phyloP scores from a whole-genome alignment of 2,329 filamentous ascomycete species.

The Aspergillus pseudoterreus region DNA sequence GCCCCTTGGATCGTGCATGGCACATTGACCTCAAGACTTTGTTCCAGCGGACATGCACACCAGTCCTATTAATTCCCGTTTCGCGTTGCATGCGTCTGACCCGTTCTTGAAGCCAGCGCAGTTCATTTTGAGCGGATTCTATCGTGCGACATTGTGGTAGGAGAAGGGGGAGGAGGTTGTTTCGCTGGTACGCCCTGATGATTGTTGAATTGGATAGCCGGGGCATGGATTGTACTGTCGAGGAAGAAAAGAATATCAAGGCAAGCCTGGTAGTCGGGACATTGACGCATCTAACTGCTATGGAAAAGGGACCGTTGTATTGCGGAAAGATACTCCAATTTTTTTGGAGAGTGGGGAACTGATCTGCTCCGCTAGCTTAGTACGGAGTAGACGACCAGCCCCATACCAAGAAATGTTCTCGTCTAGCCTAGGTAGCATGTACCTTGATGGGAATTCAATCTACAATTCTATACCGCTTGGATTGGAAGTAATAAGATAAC shows the following conservation, averaged over 20 bases:
- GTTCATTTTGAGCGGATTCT: constrained; percentile 42
- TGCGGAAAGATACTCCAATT: too few species aligned
- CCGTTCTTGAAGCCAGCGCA: constrained; percentile 45
- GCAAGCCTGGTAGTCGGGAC: background rate
- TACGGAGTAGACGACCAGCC: too few species aligned
- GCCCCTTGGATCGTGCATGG: constrained; percentile 52
- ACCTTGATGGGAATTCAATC: too few species aligned
- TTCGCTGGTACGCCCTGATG: constrained; percentile 30
- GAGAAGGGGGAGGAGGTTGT: constrained; percentile 39
- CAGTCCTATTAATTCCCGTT: background rate
- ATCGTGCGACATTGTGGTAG: constrained; percentile 44
- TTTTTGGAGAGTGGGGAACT: too few species aligned
- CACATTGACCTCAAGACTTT: constrained; percentile 37
- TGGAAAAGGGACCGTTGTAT: too few species aligned
- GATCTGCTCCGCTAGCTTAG: too few species aligned
- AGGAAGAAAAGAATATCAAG: background rate
- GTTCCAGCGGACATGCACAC: constrained; percentile 20
- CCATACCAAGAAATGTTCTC: too few species aligned
- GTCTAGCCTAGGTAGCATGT: too few species aligned
- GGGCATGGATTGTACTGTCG: constrained; percentile 23
- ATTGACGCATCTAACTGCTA: background rate
- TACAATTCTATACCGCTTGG: too few species aligned
- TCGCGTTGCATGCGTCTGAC: constrained; percentile 12
- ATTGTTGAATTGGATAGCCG: constrained; percentile 38
- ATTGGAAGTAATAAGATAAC: too few species aligned